phyloP scores from a whole-genome alignment of 805 yeast genomes.

The Lipomyces oligophaga region DNA sequence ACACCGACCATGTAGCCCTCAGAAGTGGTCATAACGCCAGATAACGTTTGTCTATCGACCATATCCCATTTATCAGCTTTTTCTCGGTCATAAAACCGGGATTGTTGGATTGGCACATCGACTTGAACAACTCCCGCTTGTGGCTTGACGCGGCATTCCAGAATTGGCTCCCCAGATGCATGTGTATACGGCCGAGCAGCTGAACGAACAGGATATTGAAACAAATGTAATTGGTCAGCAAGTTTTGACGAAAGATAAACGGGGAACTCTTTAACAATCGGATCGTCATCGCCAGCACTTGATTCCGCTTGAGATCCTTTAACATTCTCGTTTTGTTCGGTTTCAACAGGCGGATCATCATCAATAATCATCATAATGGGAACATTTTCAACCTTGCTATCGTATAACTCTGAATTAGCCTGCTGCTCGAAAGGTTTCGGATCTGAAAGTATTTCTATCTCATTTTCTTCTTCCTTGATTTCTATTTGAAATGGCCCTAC shows the following conservation, averaged over 20 bases:
- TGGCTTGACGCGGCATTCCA: conserved; percentile 55
- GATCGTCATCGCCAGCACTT: conserved; percentile 46
- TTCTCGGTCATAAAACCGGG: conserved; percentile 60
- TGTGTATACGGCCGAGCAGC: conserved; percentile 42
- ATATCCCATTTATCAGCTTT: conserved; percentile 64
- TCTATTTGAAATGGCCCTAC: too few relatives aligned
- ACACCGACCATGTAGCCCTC: conserved; percentile 41
- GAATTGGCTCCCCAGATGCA: conserved; percentile 39
- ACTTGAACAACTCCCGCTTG: conserved; percentile 65
- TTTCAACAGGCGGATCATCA: too few relatives aligned
- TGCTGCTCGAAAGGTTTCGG: too few relatives aligned
- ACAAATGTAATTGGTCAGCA: conserved; percentile 40
- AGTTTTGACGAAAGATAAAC: conserved; percentile 43
- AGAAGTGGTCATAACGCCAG: conserved; percentile 55
- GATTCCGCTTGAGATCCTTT: not conserved
- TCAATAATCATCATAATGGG: too few relatives aligned
- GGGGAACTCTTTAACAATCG: conserved; percentile 59
- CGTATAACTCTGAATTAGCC: too few relatives aligned
- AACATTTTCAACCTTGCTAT: too few relatives aligned
- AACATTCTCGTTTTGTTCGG: conserved; percentile 1
- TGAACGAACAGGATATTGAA: conserved; percentile 64
- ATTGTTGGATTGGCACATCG: conserved; percentile 68
- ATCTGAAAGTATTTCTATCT: too few relatives aligned
- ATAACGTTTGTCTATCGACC: conserved; percentile 54
- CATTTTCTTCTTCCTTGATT: too few relatives aligned